A percentile compares a stretch with the other conserved stretches of the same genome.
Conservation (phyloP, 75 land plant genomes). For the Sequoiadendron giganteum region DNA sequence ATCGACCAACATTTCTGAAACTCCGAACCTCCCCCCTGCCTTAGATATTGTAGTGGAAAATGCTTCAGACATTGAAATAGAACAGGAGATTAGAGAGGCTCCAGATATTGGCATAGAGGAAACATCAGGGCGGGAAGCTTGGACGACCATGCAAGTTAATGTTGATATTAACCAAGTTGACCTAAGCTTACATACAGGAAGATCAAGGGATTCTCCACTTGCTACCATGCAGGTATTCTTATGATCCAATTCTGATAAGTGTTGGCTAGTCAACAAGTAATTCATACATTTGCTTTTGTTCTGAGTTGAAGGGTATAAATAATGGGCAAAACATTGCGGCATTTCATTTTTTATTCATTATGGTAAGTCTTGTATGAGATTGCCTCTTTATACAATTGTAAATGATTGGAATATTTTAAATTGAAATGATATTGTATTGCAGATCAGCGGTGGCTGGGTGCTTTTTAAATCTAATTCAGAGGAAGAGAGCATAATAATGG, state of each 20-base stretch:
- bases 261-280: not conserved
- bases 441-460: slow-evolving; percentile 81
- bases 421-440: slow-evolving; percentile 21
- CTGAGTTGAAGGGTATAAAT: not conserved
- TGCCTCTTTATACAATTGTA: not conserved
- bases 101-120: slow-evolving; percentile 3
- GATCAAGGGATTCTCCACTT: slow-evolving; percentile 66
- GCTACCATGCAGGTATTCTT: slow-evolving; percentile 77
- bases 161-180: slow-evolving; percentile 64
- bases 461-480: slow-evolving; percentile 63
- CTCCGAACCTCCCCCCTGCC: slow-evolving; percentile 59
- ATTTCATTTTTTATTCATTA: not conserved
- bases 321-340: not conserved
- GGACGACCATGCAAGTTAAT: slow-evolving; percentile 62
- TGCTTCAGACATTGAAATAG: slow-evolving; percentile 23
- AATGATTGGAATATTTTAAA: not conserved
- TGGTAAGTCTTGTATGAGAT: not conserved
- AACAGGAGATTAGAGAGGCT: slow-evolving; percentile 14
- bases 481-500: slow-evolving; percentile 73
- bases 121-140: slow-evolving; percentile 26
- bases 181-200: slow-evolving; percentile 62
- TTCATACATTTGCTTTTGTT: not conserved
- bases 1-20: slow-evolving; percentile 77
- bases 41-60: slow-evolving; percentile 16
- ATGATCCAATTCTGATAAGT: not conserved